Evolutionary conservation across 2,329 filamentous ascomycete species (phyloP).

Genomic region (Conoideocrella luteorostrata): DNA sequence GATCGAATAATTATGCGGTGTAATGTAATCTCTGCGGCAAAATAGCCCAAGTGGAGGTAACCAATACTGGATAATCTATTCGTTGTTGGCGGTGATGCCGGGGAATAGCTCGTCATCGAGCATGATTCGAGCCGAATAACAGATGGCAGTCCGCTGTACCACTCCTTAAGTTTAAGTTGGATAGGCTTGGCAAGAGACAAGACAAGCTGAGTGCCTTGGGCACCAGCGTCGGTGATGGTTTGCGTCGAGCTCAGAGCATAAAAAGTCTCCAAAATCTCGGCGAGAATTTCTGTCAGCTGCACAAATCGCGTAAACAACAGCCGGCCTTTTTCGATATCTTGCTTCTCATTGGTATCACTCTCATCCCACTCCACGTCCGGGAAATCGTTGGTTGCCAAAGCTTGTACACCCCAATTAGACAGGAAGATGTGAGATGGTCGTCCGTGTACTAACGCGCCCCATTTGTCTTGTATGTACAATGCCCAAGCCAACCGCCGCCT

Average conservation of each 20-base stretch:
- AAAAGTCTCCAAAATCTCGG: slow-evolving; percentile 76
- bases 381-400: slow-evolving; percentile 62
- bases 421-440: slow-evolving; percentile 69
- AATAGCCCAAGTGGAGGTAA: slow-evolving; percentile 86
- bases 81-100: slow-evolving; percentile 21
- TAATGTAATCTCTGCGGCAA: slow-evolving; percentile 88
- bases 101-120: slow-evolving; percentile 19
- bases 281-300: slow-evolving; percentile 65
- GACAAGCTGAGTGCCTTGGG: slow-evolving; percentile 65
- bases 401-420: slow-evolving; percentile 69
- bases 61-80: slow-evolving; percentile 56
- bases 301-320: slow-evolving; percentile 71
- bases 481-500: slow-evolving; percentile 86
- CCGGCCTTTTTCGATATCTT: slow-evolving; percentile 61
- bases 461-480: slow-evolving; percentile 89
- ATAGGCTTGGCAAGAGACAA: slow-evolving; percentile 73
- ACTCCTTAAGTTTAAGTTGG: slow-evolving; percentile 75
- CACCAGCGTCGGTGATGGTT: slow-evolving; percentile 58
- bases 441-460: slow-evolving; percentile 79
- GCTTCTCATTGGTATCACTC: slow-evolving; percentile 52
- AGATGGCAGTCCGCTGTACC: slow-evolving; percentile 65
- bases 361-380: slow-evolving; percentile 65
- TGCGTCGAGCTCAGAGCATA: slow-evolving; percentile 74
- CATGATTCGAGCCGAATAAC: slow-evolving; percentile 60
- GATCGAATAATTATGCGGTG: slow-evolving; percentile 87